Conservation (phyloP, 2,329 filamentous ascomycete species). For the Arthrobotrys pseudoclavata region DNA sequence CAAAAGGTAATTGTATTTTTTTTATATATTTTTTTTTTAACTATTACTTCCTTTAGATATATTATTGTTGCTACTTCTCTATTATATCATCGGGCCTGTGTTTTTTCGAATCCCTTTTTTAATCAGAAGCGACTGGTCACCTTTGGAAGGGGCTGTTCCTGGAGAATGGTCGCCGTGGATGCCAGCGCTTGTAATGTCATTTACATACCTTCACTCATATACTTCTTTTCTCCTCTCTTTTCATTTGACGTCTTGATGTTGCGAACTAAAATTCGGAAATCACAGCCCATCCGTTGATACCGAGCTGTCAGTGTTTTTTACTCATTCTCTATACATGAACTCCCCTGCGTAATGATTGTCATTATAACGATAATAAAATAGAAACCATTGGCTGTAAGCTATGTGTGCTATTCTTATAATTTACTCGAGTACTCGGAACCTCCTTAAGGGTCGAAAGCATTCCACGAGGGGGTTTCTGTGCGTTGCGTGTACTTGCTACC, state of each 20-base stretch:
- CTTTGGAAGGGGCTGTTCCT: slow-evolving; percentile 20
- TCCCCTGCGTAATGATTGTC: slow-evolving; percentile 7
- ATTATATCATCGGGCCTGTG: not conserved
- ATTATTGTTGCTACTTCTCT: not conserved
- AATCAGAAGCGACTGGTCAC: slow-evolving; percentile 21
- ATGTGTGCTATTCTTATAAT: not conserved
- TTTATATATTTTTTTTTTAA: not conserved
- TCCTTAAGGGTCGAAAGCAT: not conserved
- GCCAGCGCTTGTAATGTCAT: slow-evolving; percentile 19
- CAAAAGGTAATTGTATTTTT: slow-evolving; percentile 35
- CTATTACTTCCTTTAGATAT: not conserved
- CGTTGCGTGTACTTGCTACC: slow-evolving; percentile 18
- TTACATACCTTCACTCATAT: slow-evolving; percentile 18
- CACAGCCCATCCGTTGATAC: not conserved
- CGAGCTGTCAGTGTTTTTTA: not conserved
- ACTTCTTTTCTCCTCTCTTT: slow-evolving; percentile 15
- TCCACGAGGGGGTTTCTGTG: slow-evolving; percentile 1
- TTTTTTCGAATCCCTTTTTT: slow-evolving; percentile 13
- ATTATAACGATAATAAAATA: slow-evolving; percentile 31
- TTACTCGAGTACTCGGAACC: not conserved
- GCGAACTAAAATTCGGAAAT: not conserved
- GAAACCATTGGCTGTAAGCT: not conserved
- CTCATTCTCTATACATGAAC: not conserved
- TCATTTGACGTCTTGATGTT: not conserved
- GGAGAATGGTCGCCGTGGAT: slow-evolving; percentile 18